Evolutionary conservation across 2,329 filamentous ascomycete species (phyloP).

Genomic region (Fusarium compactum): DNA sequence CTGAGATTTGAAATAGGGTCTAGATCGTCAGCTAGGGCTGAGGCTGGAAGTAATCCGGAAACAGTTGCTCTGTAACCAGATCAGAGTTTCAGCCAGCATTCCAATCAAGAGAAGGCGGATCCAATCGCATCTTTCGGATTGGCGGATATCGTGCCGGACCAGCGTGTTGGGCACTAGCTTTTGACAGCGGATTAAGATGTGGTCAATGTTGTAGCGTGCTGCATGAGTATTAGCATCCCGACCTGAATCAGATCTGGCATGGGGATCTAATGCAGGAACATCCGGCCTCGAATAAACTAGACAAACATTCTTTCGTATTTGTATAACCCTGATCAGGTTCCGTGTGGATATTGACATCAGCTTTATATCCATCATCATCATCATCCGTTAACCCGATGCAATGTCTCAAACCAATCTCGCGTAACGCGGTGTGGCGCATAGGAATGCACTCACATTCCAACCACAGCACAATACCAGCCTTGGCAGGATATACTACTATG

Average conservation of each 20-base stretch:
- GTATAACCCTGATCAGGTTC: too few relatives aligned
- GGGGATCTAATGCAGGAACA: neutral
- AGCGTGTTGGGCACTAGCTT: neutral
- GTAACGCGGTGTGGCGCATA: neutral
- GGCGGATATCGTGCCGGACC: neutral
- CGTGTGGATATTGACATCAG: too few relatives aligned
- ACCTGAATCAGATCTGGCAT: neutral
- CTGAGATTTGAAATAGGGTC: neutral
- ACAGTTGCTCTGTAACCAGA: neutral
- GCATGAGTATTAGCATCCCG: neutral
- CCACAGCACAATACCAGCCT: too few relatives aligned
- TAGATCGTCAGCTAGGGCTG: neutral
- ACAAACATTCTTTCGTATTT: too few relatives aligned
- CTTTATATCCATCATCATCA: too few relatives aligned
- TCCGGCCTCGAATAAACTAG: fast-evolving
- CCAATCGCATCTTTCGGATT: neutral
- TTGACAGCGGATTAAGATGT: neutral
- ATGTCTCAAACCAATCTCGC: neutral
- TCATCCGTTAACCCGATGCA: fast-evolving
- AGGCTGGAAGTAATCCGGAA: neutral
- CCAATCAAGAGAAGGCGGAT: neutral
- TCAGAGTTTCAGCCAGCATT: neutral
- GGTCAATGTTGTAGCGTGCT: neutral
- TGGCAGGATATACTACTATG: neutral
- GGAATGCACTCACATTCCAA: neutral